These are phyloP conservation scores for Trametes versicolor DNA, from an alignment of 1,284 basidiomycete species.

Conservation along the genomic window DNA sequence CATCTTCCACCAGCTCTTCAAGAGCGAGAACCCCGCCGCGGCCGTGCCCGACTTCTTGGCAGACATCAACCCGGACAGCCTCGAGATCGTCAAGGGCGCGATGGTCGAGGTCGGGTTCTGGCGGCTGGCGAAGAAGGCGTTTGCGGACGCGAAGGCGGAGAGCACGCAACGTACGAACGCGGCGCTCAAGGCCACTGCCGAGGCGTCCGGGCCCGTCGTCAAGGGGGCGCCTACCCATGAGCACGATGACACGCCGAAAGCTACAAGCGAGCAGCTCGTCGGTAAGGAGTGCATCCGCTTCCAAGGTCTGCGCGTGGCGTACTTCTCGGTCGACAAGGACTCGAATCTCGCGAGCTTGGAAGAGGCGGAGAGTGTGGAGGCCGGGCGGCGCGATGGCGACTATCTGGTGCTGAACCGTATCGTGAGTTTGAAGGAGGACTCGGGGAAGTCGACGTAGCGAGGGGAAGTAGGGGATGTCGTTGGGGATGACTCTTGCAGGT, in stretches of 20 bases:
- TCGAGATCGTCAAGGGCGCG: constrained; percentile 84
- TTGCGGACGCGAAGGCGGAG: constrained; percentile 74
- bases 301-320: constrained; percentile 96
- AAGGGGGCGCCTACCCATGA: constrained; percentile 44
- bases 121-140: constrained; percentile 78
- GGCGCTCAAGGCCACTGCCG: constrained; percentile 60
- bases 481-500: not conserved
- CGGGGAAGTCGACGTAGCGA: constrained; percentile 69
- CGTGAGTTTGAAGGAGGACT: constrained; percentile 96
- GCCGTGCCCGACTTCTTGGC: constrained; percentile 74
- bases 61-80: constrained; percentile 83
- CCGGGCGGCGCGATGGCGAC: constrained; percentile 71
- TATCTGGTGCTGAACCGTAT: constrained; percentile 92
- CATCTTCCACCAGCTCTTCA: constrained; percentile 95
- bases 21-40: constrained; percentile 89
- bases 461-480: not conserved
- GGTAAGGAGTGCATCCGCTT: constrained; percentile 96
- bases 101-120: constrained; percentile 94
- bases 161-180: constrained; percentile 74
- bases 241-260: constrained; percentile 69
- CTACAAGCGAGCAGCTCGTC: constrained; percentile 83
- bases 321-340: constrained; percentile 95
- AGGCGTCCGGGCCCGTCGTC: constrained; percentile 36
- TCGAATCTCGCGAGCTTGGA: constrained; percentile 72
- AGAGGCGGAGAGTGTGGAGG: constrained; percentile 55